Evolutionary conservation across 768 basidiomycete species (phyloP), one percentile per base, ranked within the genome.

Genomic region (Zangia roseola): DNA sequence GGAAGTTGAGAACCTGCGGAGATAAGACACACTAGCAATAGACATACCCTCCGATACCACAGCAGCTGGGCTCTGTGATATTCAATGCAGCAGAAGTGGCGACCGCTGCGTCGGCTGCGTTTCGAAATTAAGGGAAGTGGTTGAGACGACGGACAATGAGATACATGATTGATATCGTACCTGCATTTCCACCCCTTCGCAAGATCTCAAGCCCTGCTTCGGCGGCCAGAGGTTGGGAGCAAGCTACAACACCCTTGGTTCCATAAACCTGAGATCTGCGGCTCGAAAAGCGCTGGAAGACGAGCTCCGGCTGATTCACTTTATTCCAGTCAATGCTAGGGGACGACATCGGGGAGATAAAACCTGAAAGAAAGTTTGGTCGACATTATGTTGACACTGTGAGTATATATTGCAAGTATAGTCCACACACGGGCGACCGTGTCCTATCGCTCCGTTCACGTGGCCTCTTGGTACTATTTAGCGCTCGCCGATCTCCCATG

Each of bases 151-250:
- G 24, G 28, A 20, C 50, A 20, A 34, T 40, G 31, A 41, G 47
- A 7, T 31, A 38, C n/a, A 26, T 24, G n/a, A 33, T n/a, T n/a
- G 24, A 42, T 38, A 52, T 74, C 40, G 36, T 62, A 90, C 91
- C 94, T 58, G 95, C 95, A 72, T 99, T 99, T 43, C 97, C 97
- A 12, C 97, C 97, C 67, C 86, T 88, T 45, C 85, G 77, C 21
- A 99, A 73, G 55, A 99, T 89, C 69, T 97, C 93, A 25, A 98
- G 68, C 0, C 95, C 97, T 16, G 91, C 94, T 62, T 90, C 87
- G 14, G 86, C 84, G 1, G 97, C 97, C 33, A 93, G 75, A 40
- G 97, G 92, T 63, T 99, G 97, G 21, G 90, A 88, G 24, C 86
- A 87, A 8, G 92, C 82, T 5, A 97, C 88, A 28, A 95, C 72